Base-by-base conservation (phyloP, 2,329 filamentous ascomycete genomes). In the Pseudogymnoascus sp. region DNA sequence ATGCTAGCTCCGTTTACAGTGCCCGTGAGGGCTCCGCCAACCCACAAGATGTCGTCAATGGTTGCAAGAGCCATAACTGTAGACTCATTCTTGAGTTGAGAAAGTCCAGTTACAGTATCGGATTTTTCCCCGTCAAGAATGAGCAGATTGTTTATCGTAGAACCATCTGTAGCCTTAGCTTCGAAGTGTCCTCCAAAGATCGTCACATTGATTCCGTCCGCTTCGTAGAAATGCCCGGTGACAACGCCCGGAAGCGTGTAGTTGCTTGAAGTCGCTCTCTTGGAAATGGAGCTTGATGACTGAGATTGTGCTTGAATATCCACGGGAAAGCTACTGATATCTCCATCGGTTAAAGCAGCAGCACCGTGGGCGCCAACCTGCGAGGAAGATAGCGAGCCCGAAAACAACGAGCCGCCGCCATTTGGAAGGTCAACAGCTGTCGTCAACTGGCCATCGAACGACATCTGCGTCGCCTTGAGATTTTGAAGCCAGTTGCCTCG, bases 141-240 rank as follows among this genome's bases (percentile, higher is more conserved):
- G 38, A 89, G 80, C 14, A 99, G 78, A 70, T 97, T 98, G 68
- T 91, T 81, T 65, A 97, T 81, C 4, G 82, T 81, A 3, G 88
- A 86, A 22, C 87, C 90, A 68, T 93, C 84, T 6, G 82, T 82
- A 12, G 84, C 84, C 31, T 80, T 84, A 0, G 90, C 87, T 6
- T 84, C 84, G 73, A 99, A 99, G 70, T 92, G 91, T 1, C 95
- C 95, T 59, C 88, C 95, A 28, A 98, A 81, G 40, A 98, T 84
- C 0, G 95, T 98, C 63, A 96, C 81, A 74, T 97, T 97, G 66
- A 85, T 83, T 64, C 79, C 80, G 66, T 85, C 84, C 14, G 82
- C 80, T 40, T 82, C 84, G 74, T 96, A 91, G 72, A 96, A 96
- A 2, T 87, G 77, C 31, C 91, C 95, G 6, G 89, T 85, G 22